Conservation (phyloP, 2,329 filamentous ascomycete species). For the Colletotrichum sp. region DNA sequence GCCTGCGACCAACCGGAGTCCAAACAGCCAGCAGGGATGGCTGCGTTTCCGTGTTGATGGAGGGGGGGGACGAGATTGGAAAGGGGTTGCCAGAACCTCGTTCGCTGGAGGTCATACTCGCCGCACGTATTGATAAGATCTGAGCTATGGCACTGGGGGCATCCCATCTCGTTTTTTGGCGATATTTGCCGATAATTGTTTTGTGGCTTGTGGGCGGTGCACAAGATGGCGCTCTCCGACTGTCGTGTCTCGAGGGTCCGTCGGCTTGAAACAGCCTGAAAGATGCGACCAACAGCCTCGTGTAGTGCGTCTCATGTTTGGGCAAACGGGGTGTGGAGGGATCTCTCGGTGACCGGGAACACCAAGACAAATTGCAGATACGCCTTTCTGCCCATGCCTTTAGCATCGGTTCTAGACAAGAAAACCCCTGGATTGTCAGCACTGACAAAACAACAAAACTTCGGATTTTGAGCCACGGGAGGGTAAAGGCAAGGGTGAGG, state of each 20-base stretch:
- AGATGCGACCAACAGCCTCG: neutral
- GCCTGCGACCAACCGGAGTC: conserved; percentile 6
- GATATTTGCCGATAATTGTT: neutral
- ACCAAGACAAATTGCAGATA: neutral
- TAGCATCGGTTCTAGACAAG: neutral
- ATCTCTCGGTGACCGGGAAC: neutral
- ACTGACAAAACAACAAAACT: neutral
- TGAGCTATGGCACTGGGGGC: conserved; percentile 1
- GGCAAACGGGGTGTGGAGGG: neutral
- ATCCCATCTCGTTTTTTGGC: neutral
- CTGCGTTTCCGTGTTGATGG: neutral
- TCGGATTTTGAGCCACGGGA: neutral
- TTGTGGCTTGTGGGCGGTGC: neutral
- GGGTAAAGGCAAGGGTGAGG: neutral
- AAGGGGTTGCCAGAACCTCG: conserved; percentile 2
- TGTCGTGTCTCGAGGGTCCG: neutral
- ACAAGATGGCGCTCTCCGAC: neutral
- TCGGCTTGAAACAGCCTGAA: neutral
- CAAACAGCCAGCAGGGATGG: neutral
- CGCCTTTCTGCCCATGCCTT: neutral
- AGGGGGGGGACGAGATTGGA: neutral
- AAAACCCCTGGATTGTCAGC: neutral
- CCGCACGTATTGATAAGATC: conserved; percentile 6
- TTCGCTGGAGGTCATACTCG: neutral
- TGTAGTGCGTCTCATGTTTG: neutral